Evolutionary conservation across 768 basidiomycete species (phyloP).

Genomic region (Lenzites betulinus): DNA sequence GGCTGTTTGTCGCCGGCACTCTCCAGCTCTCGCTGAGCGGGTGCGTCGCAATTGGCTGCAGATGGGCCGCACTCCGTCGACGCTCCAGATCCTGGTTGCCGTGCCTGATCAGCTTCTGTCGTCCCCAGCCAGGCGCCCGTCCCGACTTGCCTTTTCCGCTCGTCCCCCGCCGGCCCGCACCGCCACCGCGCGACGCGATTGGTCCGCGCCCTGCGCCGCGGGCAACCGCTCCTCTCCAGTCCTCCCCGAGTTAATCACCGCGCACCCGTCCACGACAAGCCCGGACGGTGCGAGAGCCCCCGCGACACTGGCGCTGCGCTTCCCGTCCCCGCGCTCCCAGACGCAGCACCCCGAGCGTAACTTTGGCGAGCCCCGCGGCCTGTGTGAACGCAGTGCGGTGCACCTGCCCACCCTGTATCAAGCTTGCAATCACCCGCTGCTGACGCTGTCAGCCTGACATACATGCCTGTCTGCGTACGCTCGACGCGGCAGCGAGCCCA

Average conservation of each 20-base stretch:
- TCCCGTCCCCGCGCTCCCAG: no score
- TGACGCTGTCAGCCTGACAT: neutral
- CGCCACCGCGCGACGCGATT: neutral
- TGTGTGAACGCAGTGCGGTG: neutral
- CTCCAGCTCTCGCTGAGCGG: no score
- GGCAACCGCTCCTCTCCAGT: no score
- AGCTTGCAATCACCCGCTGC: neutral
- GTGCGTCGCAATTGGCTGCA: neutral
- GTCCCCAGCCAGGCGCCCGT: constrained; percentile 2
- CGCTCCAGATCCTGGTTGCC: neutral
- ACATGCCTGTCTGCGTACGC: neutral
- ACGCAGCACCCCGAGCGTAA: neutral
- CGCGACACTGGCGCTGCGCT: no score
- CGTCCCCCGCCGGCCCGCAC: neutral
- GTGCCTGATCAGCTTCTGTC: constrained; percentile 8
- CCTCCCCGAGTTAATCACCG: no score
- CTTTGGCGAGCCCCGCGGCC: neutral
- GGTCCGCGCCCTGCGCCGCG: no score
- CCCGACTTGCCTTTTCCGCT: neutral
- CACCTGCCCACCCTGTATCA: neutral
- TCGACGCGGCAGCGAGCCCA: no score
- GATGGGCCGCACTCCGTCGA: no score
- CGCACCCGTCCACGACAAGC: no score
- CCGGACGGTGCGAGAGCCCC: no score
- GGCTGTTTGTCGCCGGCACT: neutral